Evolutionary conservation across 23 red algal genomes (phyloP), one percentile per base, ranked within the genome.

Genomic region (Agarophyton chilense): DNA sequence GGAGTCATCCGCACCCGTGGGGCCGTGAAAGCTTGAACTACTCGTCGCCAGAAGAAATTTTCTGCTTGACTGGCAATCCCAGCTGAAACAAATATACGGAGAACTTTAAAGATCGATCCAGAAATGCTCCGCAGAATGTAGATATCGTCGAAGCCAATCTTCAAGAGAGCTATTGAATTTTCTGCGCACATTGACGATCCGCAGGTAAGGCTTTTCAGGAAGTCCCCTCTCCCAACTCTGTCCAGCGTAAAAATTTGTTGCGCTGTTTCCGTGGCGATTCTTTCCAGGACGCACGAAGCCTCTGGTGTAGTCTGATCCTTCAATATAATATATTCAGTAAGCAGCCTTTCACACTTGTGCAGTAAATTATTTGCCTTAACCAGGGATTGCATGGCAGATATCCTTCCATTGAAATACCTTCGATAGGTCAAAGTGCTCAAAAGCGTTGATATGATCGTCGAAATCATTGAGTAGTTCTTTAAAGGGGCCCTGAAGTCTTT

Each of bases 271-370:
- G 56, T 86, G 19, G 93, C 78, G 4, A 92, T 89, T 35, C 93
- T 55, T 33, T 95, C 93, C 49, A 95, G 36, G 7, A 90, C 51
- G 19, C 77, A 63, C 45, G 81, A 83, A 2, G 55, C 80, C 52
- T 90, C 87, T 43, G 52, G 52, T 39, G 61, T 83, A 32, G 53
- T 56, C 19, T 21, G 46, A 66, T 84, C 67, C 24, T 42, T 31
- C 31, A 73, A 49, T 14, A 41, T 41, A 0, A n/a, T 29, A 39
- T 80, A 88, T 44, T 83, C 78, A 46, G 51, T 75, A 16, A 95
- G 35, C 0, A 95, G 81, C 36, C 84, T 28, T 66, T 95, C 93
- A 74, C 93, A 95, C 74, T 95, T 89, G 14, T 72, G 72, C 24
- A 95, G 56, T n/a, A 91, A 83, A 47, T 89, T 79, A 49, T 88